A percentile compares a stretch with the other conserved stretches of the same genome.
Evolutionary conservation across 1,284 basidiomycete species (phyloP).

Genomic region (Cutaneotrichosporon dermatis): DNA sequence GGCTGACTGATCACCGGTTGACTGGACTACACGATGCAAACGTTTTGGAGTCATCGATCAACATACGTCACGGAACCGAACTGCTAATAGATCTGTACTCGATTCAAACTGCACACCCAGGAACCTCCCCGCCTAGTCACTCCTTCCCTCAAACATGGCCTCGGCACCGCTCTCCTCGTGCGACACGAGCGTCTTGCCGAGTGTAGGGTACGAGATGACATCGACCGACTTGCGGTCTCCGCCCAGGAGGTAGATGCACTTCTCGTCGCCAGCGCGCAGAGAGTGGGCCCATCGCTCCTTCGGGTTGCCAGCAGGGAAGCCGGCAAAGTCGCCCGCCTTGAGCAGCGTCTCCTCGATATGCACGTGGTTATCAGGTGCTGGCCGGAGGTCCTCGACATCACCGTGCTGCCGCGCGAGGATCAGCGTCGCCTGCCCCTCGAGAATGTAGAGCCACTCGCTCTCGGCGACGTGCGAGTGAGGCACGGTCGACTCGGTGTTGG

Average conservation of each 20-base stretch:
- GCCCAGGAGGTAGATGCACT: slow-evolving; percentile 15
- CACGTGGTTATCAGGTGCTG: slow-evolving; percentile 2
- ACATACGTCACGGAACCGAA: no score
- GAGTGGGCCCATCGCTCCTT: slow-evolving; percentile 15
- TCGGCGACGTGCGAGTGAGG: slow-evolving; percentile 28
- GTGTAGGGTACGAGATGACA: slow-evolving; percentile 15
- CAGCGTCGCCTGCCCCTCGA: slow-evolving; percentile 18
- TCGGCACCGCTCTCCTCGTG: slow-evolving; percentile 14
- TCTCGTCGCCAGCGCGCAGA: slow-evolving; percentile 7
- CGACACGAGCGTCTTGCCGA: slow-evolving; percentile 16
- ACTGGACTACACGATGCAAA: background rate
- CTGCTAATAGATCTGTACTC: no score
- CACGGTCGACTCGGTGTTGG: slow-evolving; percentile 24
- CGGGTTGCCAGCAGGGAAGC: slow-evolving; percentile 18
- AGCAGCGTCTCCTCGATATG: slow-evolving; percentile 6
- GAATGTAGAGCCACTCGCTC: slow-evolving; percentile 32
- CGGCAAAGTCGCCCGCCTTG: slow-evolving; percentile 17
- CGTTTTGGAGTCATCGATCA: no score
- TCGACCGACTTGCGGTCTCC: slow-evolving; percentile 15
- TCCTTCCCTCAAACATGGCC: slow-evolving; percentile 12
- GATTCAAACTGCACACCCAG: no score
- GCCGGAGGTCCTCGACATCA: slow-evolving; percentile 12
- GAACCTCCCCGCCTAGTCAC: background rate
- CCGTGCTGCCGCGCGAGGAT: slow-evolving; percentile 10
- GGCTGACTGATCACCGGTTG: background rate